Percentiles rank a stretch among this genome's conserved stretches.
phyloP scores from a whole-genome alignment of 1,139 yeast species.

The Blastobotrys petasosporus region DNA sequence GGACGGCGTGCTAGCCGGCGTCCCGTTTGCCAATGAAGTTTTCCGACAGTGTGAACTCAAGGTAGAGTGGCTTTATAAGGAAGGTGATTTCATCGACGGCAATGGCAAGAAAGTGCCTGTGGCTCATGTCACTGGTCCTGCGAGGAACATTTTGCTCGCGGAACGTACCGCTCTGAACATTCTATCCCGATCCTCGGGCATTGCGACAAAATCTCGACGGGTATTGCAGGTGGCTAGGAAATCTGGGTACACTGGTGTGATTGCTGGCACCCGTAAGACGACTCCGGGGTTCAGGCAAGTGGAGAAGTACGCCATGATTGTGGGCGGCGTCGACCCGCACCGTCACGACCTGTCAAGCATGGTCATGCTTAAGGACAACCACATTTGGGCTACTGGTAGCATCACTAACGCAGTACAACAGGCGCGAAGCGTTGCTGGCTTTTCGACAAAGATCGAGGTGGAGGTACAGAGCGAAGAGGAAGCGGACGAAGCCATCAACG shows the following conservation, averaged over 20 bases:
- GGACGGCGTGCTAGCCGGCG: conserved; percentile 75
- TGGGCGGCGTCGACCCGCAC: conserved; percentile 93
- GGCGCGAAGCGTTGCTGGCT: conserved; percentile 82
- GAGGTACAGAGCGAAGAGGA: conserved; percentile 80
- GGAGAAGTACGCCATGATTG: conserved; percentile 91
- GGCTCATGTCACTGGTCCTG: conserved; percentile 76
- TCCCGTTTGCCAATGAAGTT: conserved; percentile 86
- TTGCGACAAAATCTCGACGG: conserved; percentile 65
- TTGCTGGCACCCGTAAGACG: conserved; percentile 98
- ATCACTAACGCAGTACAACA: conserved; percentile 73
- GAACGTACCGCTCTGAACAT: conserved; percentile 84
- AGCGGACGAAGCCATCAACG: conserved; percentile 85
- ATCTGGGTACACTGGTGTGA: conserved; percentile 72
- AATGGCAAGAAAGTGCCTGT: conserved; percentile 52
- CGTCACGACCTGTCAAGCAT: conserved; percentile 85
- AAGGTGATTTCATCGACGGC: conserved; percentile 54
- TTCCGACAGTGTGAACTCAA: conserved; percentile 65
- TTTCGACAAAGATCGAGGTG: conserved; percentile 85
- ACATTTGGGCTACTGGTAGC: conserved; percentile 86
- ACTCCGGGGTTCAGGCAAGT: conserved; percentile 87
- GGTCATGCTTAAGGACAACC: conserved; percentile 97
- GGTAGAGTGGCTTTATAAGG: conserved; percentile 67
- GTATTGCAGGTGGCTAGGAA: conserved; percentile 58
- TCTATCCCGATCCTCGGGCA: conserved; percentile 77
- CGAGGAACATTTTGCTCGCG: conserved; percentile 67